phyloP scores from a whole-genome alignment of 2,329 filamentous ascomycete genomes.

The Calonectria montana region DNA sequence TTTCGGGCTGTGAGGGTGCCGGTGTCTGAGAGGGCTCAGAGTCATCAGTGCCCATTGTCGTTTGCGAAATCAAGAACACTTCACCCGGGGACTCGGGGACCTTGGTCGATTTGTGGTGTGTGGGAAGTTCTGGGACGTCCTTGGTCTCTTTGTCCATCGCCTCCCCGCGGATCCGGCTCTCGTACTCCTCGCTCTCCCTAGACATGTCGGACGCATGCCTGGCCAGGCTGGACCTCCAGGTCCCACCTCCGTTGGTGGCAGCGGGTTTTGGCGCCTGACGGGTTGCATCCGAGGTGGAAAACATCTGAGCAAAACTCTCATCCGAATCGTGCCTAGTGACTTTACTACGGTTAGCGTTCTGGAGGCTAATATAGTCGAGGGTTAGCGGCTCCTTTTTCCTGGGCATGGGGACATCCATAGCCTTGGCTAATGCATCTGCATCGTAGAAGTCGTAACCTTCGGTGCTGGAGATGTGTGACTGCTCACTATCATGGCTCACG shows the following conservation, averaged over 20 bases:
- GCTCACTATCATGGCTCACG: slow-evolving; percentile 61
- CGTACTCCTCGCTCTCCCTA: slow-evolving; percentile 52
- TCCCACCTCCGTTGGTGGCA: slow-evolving; percentile 21
- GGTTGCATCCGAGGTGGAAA: slow-evolving; percentile 66
- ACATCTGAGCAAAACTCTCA: slow-evolving; percentile 69
- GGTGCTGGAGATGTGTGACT: slow-evolving; percentile 61
- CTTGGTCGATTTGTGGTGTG: slow-evolving; percentile 2
- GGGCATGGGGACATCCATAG: slow-evolving; percentile 63
- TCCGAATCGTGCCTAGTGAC: slow-evolving; percentile 64
- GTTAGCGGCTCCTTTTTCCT: slow-evolving; percentile 52
- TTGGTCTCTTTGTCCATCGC: slow-evolving; percentile 42
- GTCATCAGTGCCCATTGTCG: slow-evolving; percentile 53
- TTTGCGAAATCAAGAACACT: slow-evolving; percentile 60
- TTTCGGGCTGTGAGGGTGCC: slow-evolving; percentile 41
- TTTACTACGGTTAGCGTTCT: slow-evolving; percentile 41
- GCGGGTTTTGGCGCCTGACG: slow-evolving; percentile 32
- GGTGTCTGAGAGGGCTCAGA: slow-evolving; percentile 46
- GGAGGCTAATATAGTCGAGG: slow-evolving; percentile 45
- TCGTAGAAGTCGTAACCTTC: slow-evolving; percentile 77
- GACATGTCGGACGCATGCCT: slow-evolving; percentile 43
- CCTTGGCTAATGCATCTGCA: slow-evolving; percentile 62
- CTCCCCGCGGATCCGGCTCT: slow-evolving; percentile 59
- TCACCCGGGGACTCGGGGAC: slow-evolving; percentile 50
- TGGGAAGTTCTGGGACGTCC: slow-evolving; percentile 16
- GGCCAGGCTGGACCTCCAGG: slow-evolving; percentile 44